Evolutionary conservation across 2,329 filamentous ascomycete species (phyloP), one percentile per base, ranked within the genome.

Genomic region (Cercospora beticola): DNA sequence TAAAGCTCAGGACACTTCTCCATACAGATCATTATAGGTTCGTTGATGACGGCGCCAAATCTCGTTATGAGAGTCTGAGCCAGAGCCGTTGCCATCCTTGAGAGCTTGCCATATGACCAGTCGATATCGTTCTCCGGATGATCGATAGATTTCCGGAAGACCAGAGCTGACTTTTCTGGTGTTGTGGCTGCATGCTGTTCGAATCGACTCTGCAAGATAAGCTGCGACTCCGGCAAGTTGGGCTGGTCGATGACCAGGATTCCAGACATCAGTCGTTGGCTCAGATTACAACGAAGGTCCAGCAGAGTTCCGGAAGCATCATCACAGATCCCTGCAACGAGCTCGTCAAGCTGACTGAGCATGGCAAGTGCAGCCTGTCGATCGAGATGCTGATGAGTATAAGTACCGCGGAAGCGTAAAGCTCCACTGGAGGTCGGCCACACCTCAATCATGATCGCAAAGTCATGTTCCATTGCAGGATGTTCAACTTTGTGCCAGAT

Each of bases 1-100:
- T 95, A 96, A 0, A 95, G 80, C 28, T 87, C 78, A 0, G 87
- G 77, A 0, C 90, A 93, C 76, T 94, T 94, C 26, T 93, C 86
- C 86, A 95, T 89, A 46, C 90, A 82, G 43, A 96, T 86, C 31
- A 88, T 88, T 18, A 95, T 81, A 8, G 92, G 80, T 14, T 87
- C 82, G 21, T 68, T 68, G 21, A 31, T 52, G 5, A 68, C 36
- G 4, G 68, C 79, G 1, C 76, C 80, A 49, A 77, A 74, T 5
- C 88, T 86, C 1, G 82, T 77, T 0, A 78, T 70, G 0, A 84
- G 80, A 0, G 84, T 84, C 1, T 79, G 75, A 2, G 80, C 72
- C 10, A 81, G 73, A 30, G 81, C 80, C 71, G 92, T 92, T 0
- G 90, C 87, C 56, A 79, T 80, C 1, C 73, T 73, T 74, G 93